Conservation (phyloP, 352 stramenopile genomes). For the Globisporangium perplexum region DNA sequence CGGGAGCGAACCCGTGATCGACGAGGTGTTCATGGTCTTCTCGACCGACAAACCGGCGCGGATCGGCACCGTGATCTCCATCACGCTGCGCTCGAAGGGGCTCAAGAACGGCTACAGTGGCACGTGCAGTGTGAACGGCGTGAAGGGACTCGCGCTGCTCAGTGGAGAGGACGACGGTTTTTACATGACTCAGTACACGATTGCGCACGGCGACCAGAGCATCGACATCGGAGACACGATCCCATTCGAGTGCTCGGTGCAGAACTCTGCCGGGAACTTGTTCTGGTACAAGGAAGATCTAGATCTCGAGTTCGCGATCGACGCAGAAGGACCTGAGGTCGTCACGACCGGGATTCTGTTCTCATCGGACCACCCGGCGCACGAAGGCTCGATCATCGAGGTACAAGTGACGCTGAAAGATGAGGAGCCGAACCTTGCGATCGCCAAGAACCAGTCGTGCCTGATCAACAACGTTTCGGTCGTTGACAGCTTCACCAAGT, state of each 20-base stretch:
- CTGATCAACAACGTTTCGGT: constrained; percentile 62
- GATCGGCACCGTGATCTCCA: constrained; percentile 46
- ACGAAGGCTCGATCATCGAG: constrained; percentile 63
- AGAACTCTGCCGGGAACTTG: constrained; percentile 34
- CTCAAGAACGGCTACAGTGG: constrained; percentile 41
- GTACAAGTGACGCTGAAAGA: constrained; percentile 44
- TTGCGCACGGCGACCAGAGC: constrained; percentile 32
- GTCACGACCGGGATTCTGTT: constrained; percentile 43
- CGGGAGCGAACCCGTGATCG: constrained; percentile 26
- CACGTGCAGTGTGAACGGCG: constrained; percentile 42
- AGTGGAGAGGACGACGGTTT: constrained; percentile 47
- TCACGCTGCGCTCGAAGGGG: constrained; percentile 36
- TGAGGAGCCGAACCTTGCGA: constrained; percentile 26
- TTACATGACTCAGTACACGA: constrained; percentile 65
- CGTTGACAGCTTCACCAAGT: constrained; percentile 39
- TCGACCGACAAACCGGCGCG: constrained; percentile 55
- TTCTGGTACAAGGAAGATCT: constrained; percentile 32
- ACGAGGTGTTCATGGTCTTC: constrained; percentile 52
- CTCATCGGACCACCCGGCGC: constrained; percentile 48
- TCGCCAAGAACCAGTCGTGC: constrained; percentile 33
- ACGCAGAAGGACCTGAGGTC: constrained; percentile 38
- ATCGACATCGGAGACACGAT: constrained; percentile 25
- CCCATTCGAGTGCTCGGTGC: constrained; percentile 33
- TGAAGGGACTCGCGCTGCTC: constrained; percentile 29
- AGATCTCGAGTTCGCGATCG: constrained; percentile 44